Percentiles rank a stretch among this genome's conserved stretches.
Evolutionary conservation across 2,329 filamentous ascomycete species (phyloP).

Genomic region (Corynespora cassiicola): DNA sequence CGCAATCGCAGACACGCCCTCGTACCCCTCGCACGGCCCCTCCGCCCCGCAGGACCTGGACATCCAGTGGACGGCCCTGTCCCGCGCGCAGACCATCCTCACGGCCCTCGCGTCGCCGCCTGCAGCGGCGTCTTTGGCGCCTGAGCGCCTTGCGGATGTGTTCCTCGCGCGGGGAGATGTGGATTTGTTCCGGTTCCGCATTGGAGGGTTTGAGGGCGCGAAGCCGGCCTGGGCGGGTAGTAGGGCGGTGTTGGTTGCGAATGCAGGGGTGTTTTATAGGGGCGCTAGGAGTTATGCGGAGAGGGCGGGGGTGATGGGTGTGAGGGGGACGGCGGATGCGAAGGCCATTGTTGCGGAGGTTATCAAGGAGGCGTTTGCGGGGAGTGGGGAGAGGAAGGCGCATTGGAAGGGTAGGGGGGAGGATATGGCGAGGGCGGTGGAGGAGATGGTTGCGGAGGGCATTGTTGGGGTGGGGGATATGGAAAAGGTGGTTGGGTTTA

Average conservation of each 20-base stretch:
- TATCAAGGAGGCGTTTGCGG: conserved; percentile 47
- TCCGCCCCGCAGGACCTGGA: conserved; percentile 23
- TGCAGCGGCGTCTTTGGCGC: conserved; percentile 20
- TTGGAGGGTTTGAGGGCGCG: conserved; percentile 25
- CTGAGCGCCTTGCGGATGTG: conserved; percentile 35
- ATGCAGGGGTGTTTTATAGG: conserved; percentile 47
- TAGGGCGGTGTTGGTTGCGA: conserved; percentile 39
- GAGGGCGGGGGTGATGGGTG: conserved; percentile 38
- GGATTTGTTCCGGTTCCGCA: conserved; percentile 42
- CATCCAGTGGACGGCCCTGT: conserved; percentile 41
- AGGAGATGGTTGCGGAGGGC: conserved; percentile 62
- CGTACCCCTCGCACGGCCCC: conserved; percentile 20
- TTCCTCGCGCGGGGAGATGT: conserved; percentile 41
- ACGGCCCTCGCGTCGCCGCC: conserved; percentile 27
- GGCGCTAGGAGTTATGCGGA: conserved; percentile 41
- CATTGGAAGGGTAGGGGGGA: conserved; percentile 48
- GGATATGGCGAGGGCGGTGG: conserved; percentile 53
- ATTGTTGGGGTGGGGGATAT: conserved; percentile 45
- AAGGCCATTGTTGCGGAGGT: conserved; percentile 58
- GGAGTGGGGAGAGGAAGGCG: conserved; percentile 42
- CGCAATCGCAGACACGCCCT: conserved; percentile 44
- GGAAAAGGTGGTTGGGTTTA: conserved; percentile 22
- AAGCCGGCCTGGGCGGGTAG: conserved; percentile 40
- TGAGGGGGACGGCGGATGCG: conserved; percentile 52
- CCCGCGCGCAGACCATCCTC: conserved; percentile 36